A percentile compares a stretch with the other conserved stretches of the same genome.
Evolutionary conservation across 2,329 filamentous ascomycete genomes (phyloP).

Genomic region (Diaporthe vaccinii): DNA sequence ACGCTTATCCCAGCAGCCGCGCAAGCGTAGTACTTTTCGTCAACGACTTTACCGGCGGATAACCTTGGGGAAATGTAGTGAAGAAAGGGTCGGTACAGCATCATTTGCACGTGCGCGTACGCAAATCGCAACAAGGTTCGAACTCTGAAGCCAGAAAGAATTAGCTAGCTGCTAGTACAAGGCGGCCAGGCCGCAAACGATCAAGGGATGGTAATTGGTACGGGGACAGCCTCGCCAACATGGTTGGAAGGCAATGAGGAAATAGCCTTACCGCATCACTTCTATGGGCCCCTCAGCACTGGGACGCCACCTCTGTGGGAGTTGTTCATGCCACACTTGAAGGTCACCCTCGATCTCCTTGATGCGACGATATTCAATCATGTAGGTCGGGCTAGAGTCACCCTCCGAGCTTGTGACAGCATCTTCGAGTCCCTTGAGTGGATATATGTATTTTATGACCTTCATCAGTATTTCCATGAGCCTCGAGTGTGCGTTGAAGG

Average conservation of each 20-base stretch:
- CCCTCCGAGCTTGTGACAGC: constrained; percentile 52
- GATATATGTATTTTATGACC: constrained; percentile 76
- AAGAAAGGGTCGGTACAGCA: constrained; percentile 85
- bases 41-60: constrained; percentile 69
- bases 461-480: constrained; percentile 75
- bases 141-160: constrained; percentile 55
- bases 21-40: constrained; percentile 84
- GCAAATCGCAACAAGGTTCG: constrained; percentile 83
- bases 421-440: constrained; percentile 69
- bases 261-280: constrained; percentile 75
- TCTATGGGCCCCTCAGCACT: constrained; percentile 82
- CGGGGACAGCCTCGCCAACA: not conserved
- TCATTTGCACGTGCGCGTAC: constrained; percentile 87
- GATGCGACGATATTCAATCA: constrained; percentile 74
- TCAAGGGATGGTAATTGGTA: not conserved
- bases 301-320: constrained; percentile 84
- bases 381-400: constrained; percentile 65
- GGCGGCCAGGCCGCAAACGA: too few species aligned
- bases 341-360: constrained; percentile 75
- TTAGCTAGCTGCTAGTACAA: constrained; percentile 41
- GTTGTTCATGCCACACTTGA: constrained; percentile 72
- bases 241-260: not conserved
- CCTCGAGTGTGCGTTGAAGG: constrained; percentile 75
- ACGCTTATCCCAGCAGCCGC: constrained; percentile 73
- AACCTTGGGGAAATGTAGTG: constrained; percentile 82